These are phyloP conservation scores for Olyra latifolia DNA, from an alignment of 176 grass and related monocot species.

Conservation along the genomic window DNA sequence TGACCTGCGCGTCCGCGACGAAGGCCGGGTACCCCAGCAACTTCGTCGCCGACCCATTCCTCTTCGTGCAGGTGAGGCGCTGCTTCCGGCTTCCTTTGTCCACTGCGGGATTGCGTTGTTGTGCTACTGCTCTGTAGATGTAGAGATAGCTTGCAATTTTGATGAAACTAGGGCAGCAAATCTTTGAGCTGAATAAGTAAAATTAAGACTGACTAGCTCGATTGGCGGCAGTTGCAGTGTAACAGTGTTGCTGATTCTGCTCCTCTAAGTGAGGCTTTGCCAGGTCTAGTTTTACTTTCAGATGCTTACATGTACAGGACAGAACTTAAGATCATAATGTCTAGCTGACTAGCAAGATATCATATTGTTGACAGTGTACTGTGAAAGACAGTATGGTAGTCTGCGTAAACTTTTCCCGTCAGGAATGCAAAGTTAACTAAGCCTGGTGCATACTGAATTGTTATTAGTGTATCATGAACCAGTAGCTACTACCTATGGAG, in stretches of 20 bases:
- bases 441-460: background rate
- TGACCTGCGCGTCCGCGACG: constrained; percentile 73
- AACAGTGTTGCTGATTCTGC: background rate
- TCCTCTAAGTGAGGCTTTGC: background rate
- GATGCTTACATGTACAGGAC: background rate
- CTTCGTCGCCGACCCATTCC: constrained; percentile 93
- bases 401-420: background rate
- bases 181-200: background rate
- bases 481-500: background rate
- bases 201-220: background rate
- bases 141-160: background rate
- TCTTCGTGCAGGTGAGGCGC: constrained; percentile 65
- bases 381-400: background rate
- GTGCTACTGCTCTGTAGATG: background rate
- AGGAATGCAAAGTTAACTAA: background rate
- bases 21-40: constrained; percentile 82
- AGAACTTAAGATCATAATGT: background rate
- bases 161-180: background rate
- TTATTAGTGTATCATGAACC: background rate
- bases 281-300: background rate
- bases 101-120: background rate
- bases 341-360: background rate
- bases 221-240: background rate
- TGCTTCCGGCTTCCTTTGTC: background rate
- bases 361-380: background rate